A percentile compares a stretch with the other conserved stretches of the same genome.
These are phyloP conservation scores for Ophiosphaerella narmari DNA, from an alignment of 2,329 filamentous ascomycete genomes.

Conservation along the genomic window DNA sequence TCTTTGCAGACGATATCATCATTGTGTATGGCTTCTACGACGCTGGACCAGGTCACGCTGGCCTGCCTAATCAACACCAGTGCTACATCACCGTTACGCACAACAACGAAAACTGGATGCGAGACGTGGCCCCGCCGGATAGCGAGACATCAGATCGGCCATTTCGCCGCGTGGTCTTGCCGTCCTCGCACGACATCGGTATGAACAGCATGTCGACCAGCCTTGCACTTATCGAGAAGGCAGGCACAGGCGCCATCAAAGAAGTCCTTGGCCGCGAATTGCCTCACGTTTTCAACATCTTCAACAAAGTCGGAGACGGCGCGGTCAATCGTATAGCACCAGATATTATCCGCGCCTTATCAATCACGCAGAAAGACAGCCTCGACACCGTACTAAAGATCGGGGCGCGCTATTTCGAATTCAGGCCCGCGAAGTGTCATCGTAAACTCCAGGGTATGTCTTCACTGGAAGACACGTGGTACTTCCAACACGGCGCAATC, in stretches of 20 bases:
- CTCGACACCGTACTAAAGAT: slow-evolving; percentile 52
- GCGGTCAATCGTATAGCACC: slow-evolving; percentile 39
- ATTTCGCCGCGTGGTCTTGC: slow-evolving; percentile 53
- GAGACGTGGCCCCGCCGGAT: slow-evolving; percentile 47
- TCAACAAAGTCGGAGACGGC: slow-evolving; percentile 35
- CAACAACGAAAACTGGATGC: slow-evolving; percentile 54
- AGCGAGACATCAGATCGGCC: slow-evolving; percentile 47
- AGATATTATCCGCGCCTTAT: slow-evolving; percentile 54
- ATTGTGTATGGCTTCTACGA: slow-evolving; percentile 57
- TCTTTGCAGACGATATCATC: slow-evolving; percentile 44
- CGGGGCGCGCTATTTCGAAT: slow-evolving; percentile 59
- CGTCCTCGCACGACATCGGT: slow-evolving; percentile 55
- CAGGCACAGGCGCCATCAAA: slow-evolving; percentile 37
- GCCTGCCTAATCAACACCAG: slow-evolving; percentile 51
- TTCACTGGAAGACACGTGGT: slow-evolving; percentile 52
- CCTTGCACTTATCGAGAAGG: slow-evolving; percentile 47
- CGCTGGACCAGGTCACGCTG: slow-evolving; percentile 50
- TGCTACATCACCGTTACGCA: slow-evolving; percentile 51
- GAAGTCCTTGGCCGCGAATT: slow-evolving; percentile 35
- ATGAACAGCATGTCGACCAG: slow-evolving; percentile 58
- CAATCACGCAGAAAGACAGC: slow-evolving; percentile 58
- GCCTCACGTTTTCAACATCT: slow-evolving; percentile 25
- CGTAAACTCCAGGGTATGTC: slow-evolving; percentile 43
- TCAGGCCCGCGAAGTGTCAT: slow-evolving; percentile 56
- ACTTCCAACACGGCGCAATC: slow-evolving; percentile 58